These are phyloP conservation scores for Aeschynomene evenia DNA, from an alignment of 306 rosid species.

Conservation along the genomic window DNA sequence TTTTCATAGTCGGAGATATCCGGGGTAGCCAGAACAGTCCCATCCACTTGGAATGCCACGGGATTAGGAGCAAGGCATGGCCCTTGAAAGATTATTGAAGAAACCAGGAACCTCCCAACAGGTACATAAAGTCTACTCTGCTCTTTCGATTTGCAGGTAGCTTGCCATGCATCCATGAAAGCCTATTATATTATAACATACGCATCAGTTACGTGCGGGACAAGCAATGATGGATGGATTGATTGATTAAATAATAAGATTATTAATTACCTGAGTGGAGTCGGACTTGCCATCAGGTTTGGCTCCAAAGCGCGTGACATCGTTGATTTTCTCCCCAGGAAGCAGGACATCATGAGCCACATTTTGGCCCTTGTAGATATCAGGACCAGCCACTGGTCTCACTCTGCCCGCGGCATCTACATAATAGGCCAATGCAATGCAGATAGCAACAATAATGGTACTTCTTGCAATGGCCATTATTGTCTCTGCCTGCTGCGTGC, in stretches of 20 bases:
- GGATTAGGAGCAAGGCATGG: slow-evolving; percentile 55
- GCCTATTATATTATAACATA: slow-evolving; percentile 39
- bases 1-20: slow-evolving; percentile 47
- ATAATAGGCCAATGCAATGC: slow-evolving; percentile 32
- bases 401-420: not conserved
- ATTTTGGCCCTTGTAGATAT: slow-evolving; percentile 16
- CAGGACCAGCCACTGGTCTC: slow-evolving; percentile 22
- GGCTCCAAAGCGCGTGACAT: slow-evolving; percentile 55
- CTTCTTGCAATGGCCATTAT: slow-evolving; percentile 52
- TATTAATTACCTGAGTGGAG: slow-evolving; percentile 38
- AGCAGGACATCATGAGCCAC: slow-evolving; percentile 26
- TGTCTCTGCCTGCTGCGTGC: too few relatives aligned
- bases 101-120: slow-evolving; percentile 44
- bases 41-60: slow-evolving; percentile 55
- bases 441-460: slow-evolving; percentile 8
- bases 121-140: slow-evolving; percentile 55
- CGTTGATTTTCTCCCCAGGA: slow-evolving; percentile 42
- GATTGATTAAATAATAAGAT: too few relatives aligned
- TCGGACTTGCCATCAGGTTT: slow-evolving; percentile 50
- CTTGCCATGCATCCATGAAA: slow-evolving; percentile 66
- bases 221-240: too few relatives aligned
- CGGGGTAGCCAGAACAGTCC: slow-evolving; percentile 47
- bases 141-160: slow-evolving; percentile 42
- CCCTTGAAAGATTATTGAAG: slow-evolving; percentile 55
- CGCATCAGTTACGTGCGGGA: too few relatives aligned